Evolutionary conservation across 257 asterid species (phyloP).

Genomic region (Leonotis leonurus): DNA sequence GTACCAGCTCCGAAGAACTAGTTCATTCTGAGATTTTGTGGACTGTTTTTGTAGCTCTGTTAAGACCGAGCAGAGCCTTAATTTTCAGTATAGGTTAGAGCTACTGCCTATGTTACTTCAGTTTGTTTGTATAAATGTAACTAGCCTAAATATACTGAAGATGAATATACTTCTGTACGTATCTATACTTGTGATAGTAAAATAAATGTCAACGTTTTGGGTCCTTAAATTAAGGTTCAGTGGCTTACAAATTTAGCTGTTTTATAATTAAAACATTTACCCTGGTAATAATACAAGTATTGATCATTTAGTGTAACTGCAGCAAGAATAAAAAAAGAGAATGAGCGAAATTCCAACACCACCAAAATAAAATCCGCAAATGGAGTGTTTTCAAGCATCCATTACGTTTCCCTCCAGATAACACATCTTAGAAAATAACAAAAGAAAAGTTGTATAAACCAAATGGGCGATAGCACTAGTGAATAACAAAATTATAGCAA

Average conservation of each 20-base stretch:
- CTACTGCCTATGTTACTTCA: not conserved
- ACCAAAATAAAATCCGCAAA: slow-evolving; percentile 4
- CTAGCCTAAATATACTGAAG: not conserved
- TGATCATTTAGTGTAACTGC: no score
- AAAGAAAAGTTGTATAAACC: not conserved
- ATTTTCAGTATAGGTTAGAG: not conserved
- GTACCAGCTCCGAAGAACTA: slow-evolving; percentile 75
- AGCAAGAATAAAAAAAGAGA: not conserved
- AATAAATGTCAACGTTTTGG: no score
- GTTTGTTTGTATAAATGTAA: not conserved
- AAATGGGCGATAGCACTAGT: not conserved
- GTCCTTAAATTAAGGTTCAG: no score
- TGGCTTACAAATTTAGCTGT: no score
- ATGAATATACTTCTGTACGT: no score
- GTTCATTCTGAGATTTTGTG: slow-evolving; percentile 37
- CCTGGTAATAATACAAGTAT: not conserved
- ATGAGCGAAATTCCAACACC: not conserved
- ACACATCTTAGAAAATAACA: not conserved
- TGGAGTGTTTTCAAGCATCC: not conserved
- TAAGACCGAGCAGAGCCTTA: not conserved
- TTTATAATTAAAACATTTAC: no score
- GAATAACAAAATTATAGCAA: slow-evolving; percentile 25
- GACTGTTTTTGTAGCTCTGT: slow-evolving; percentile 11
- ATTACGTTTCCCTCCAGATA: not conserved
- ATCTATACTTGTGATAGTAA: no score